These are phyloP conservation scores for Fragosphaeria purpurea DNA, from an alignment of 2,329 filamentous ascomycete species.

Conservation along the genomic window DNA sequence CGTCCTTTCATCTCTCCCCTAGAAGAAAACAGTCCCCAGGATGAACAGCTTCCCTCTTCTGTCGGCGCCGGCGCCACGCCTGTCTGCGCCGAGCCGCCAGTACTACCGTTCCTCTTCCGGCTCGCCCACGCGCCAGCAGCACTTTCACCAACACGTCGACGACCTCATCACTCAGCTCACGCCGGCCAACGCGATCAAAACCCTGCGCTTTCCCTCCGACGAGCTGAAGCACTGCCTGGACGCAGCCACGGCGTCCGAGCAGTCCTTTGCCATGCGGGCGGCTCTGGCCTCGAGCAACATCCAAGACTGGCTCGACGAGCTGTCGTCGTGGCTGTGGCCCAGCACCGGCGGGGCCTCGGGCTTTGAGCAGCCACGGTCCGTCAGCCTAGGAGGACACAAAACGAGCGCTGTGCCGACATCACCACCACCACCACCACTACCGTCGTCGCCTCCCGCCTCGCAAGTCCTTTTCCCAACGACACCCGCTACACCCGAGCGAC, in stretches of 20 bases:
- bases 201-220: slow-evolving; percentile 44
- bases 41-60: slow-evolving; percentile 28
- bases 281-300: slow-evolving; percentile 62
- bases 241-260: slow-evolving; percentile 52
- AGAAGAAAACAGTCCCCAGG: neutral
- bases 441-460: neutral
- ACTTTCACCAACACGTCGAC: slow-evolving; percentile 27
- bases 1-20: no score
- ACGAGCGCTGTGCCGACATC: neutral
- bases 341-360: slow-evolving; percentile 35
- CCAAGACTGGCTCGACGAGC: slow-evolving; percentile 65
- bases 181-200: slow-evolving; percentile 50
- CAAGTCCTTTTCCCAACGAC: neutral
- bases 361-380: slow-evolving; percentile 36
- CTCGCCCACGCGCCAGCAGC: slow-evolving; percentile 37
- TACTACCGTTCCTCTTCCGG: slow-evolving; percentile 27
- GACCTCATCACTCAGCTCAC: slow-evolving; percentile 53
- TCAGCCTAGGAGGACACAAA: no score
- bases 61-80: slow-evolving; percentile 25
- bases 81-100: slow-evolving; percentile 28
- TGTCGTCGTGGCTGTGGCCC: slow-evolving; percentile 51
- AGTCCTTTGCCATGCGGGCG: slow-evolving; percentile 60
- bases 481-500: slow-evolving; percentile 8
- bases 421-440: neutral
- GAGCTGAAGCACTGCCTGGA: slow-evolving; percentile 50